Evolutionary conservation across 2,329 filamentous ascomycete genomes (phyloP), one percentile per base, ranked within the genome.

Genomic region (Periconia macrospinosa): DNA sequence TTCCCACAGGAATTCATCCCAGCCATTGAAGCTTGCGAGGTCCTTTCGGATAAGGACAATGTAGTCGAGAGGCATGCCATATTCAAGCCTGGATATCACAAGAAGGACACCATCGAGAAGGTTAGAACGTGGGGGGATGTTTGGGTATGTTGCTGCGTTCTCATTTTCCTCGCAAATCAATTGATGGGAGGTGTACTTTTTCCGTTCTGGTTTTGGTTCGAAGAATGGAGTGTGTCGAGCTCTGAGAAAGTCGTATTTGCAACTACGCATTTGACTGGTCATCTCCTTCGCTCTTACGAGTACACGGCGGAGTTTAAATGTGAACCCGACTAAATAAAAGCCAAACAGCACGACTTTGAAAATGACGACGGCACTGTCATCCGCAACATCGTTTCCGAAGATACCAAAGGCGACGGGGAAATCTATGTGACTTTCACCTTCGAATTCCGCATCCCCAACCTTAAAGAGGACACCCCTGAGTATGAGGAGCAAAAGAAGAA

Each of bases 351-450:
- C 43, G 78, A 80, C 50, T 81, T 81, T 58, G 63, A 71, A 45
- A 76, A 78, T 47, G 66, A 74, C 11, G 69, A 74, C 49, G 79
- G 77, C 7, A 71, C 74, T 3, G 55, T 73, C 10, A 74, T 81
- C 35, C 73, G 71, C 33, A 81, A 81, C 50, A 74, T 78, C 19
- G 62, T 81, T 20, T 75, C 72, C 1, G 66, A 74, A 49, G 77
- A 75, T 1, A 60, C 72, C 62, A 72, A 33, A 6, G 60, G 59
- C 14, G 65, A 64, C 14, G 55, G 61, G 9, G 75, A 76, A 46
- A 59, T 77, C 48, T 59, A 74, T 35, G 75, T 81, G 73, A 80
- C 77, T 13, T 81, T 79, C 55, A 73, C 71, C 19, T 81, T 81
- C 61, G 75, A 79, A 54, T 75, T 74, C 62, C 59, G 62, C 17